Evolutionary conservation across 495 filamentous ascomycete species (phyloP).

Genomic region (Corynascus novoguineensis): DNA sequence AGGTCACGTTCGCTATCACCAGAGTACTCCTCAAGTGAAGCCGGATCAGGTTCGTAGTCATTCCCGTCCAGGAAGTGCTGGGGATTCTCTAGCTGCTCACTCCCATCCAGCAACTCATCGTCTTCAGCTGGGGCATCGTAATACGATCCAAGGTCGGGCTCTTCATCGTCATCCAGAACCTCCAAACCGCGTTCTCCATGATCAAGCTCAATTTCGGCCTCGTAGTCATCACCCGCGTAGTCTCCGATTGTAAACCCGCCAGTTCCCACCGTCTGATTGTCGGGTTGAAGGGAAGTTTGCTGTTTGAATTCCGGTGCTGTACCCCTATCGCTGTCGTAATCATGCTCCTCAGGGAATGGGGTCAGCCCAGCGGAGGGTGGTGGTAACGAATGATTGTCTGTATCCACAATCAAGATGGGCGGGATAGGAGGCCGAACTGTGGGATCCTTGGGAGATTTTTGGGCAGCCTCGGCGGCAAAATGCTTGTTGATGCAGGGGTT

Average conservation of each 20-base stretch:
- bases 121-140: constrained; percentile 6
- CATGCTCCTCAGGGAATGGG: neutral
- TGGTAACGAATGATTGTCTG: constrained; percentile 1
- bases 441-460: too few relatives aligned
- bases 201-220: neutral
- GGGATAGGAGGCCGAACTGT: neutral
- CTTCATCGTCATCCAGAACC: neutral
- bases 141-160: constrained; percentile 14
- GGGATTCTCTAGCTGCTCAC: neutral
- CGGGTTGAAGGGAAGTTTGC: neutral
- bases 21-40: neutral
- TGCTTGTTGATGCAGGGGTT: constrained; percentile 21
- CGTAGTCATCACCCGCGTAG: constrained; percentile 5
- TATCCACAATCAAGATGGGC: neutral
- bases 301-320: neutral
- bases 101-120: neutral
- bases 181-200: neutral
- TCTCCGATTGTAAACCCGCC: constrained; percentile 10
- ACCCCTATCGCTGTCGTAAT: neutral
- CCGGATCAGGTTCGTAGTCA: neutral
- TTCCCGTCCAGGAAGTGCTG: neutral
- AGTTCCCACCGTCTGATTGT: neutral
- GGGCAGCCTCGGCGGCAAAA: neutral
- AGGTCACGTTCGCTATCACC: neutral
- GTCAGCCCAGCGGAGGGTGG: constrained; percentile 10